Base-by-base conservation (phyloP, 225 moss, liverwort and hornwort species). In the Straminergon stramineum region DNA sequence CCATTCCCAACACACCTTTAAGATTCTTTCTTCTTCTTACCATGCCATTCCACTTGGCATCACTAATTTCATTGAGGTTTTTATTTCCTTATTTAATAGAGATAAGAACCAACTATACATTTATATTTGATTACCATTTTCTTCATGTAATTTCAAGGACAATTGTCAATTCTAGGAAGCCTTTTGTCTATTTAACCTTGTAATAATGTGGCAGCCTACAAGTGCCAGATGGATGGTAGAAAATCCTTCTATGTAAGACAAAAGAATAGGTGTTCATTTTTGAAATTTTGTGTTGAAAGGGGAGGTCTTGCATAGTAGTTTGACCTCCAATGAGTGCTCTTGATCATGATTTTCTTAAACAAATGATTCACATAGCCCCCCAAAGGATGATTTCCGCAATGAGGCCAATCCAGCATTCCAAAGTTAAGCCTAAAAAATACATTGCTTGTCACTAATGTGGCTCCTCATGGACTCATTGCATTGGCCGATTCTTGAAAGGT, bases 141-240 rank as follows among this genome's bases (percentile, higher is more conserved):
- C 2, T 45, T 74, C 2, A 45, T 10, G 4, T 30, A 74, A 6
- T 11, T 74, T 0, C 10, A 0, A 14, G 0, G 1, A 10, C 1
- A 45, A 1, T 45, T 17, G 6, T 74, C 17, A 45, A 30, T 30
- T 74, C 1, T 3, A 74, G 1, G 9, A 45, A 3, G 4, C 6
- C 27, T 45, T 73, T 2, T 30, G 0, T 10, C 11, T 74, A 30
- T 45, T 73, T 27, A 17, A 28, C 57, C 20, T 57, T 23, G 22
- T 1, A 58, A 23, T 3, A 4, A 58, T 11, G 24, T 60, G 1
- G 24, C 5, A 5, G 22, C 60, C 24, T 11, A 60, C 11, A 24
- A 11, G 11, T 24, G 5, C 11, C 24, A 0, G 1, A 60, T 60
- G 60, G 60, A 60, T 60, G 10, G 11, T 9, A 71, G 3, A 71